Evolutionary conservation across 768 basidiomycete species (phyloP).

Genomic region (Peribolospora kevripleyi): DNA sequence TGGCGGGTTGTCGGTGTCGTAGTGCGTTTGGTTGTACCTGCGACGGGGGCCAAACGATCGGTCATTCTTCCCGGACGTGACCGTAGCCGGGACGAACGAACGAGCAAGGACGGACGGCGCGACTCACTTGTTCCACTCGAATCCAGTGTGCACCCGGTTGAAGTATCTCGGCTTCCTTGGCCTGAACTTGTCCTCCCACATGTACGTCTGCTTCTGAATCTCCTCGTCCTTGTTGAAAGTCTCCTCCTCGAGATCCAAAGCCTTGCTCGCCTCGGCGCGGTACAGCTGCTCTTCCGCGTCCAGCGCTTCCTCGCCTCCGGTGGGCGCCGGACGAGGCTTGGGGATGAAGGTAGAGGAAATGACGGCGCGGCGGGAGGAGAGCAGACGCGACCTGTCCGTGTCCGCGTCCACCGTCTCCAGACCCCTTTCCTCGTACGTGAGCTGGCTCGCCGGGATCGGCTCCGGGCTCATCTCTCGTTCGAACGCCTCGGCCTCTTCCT

Average conservation of each 20-base stretch:
- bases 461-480: conserved; percentile 63
- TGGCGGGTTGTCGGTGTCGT: conserved; percentile 86
- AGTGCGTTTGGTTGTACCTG: neutral
- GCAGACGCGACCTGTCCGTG: conserved; percentile 19
- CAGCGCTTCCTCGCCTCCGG: conserved; percentile 17
- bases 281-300: conserved; percentile 13
- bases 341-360: conserved; percentile 71
- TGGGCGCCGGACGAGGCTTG: conserved; percentile 23
- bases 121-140: conserved; percentile 99
- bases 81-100: conserved; percentile 1
- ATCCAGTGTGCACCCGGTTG: conserved; percentile 95
- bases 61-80: conserved; percentile 3
- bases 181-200: conserved; percentile 97
- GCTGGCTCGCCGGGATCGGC: conserved; percentile 43
- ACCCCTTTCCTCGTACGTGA: conserved; percentile 53
- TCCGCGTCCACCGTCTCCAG: conserved; percentile 46
- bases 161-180: conserved; percentile 95
- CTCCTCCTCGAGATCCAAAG: conserved; percentile 88
- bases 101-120: conserved; percentile 17
- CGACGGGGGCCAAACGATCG: neutral
- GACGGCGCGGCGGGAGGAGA: conserved; percentile 52
- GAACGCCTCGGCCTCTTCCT: conserved; percentile 36
- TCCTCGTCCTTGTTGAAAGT: conserved; percentile 75
- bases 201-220: conserved; percentile 61
- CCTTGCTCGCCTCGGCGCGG: conserved; percentile 50